These are phyloP conservation scores for Hypoxylon sp. DNA, from an alignment of 2,329 filamentous ascomycete species.

Conservation along the genomic window DNA sequence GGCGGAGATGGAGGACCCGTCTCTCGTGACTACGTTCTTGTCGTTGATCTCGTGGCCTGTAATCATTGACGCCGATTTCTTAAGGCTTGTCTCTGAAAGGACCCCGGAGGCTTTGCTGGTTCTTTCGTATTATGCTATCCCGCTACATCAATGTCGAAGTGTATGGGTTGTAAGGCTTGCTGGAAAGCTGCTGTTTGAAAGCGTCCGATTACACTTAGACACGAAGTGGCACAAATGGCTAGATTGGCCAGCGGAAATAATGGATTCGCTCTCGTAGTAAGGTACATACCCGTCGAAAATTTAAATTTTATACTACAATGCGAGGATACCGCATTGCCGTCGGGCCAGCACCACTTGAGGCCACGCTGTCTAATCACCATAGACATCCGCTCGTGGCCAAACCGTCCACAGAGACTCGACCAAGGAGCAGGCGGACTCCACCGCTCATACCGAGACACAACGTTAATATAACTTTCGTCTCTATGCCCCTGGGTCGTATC, in stretches of 20 bases:
- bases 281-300: background rate
- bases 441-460: no score
- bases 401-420: no score
- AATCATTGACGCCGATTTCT: slow-evolving; percentile 29
- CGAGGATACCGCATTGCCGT: no score
- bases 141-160: slow-evolving; percentile 31
- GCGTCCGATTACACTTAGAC: slow-evolving; percentile 35
- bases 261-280: slow-evolving; percentile 10
- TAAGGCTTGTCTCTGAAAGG: slow-evolving; percentile 28
- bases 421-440: no score
- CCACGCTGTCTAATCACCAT: no score
- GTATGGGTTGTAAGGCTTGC: slow-evolving; percentile 31
- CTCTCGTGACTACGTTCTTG: slow-evolving; percentile 12
- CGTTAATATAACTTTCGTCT: no score
- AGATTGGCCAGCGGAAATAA: slow-evolving; percentile 36
- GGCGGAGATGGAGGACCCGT: background rate
- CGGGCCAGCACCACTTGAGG: no score
- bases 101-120: slow-evolving; percentile 33
- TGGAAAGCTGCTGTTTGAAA: slow-evolving; percentile 24
- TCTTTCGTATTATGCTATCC: slow-evolving; percentile 34
- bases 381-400: no score
- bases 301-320: background rate
- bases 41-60: slow-evolving; percentile 35
- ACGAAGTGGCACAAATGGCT: slow-evolving; percentile 37
- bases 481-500: no score